Percentiles rank a stretch among this genome's conserved stretches.
Conservation (phyloP, 805 yeast genomes). For the Sugiyamaella floridensis region DNA sequence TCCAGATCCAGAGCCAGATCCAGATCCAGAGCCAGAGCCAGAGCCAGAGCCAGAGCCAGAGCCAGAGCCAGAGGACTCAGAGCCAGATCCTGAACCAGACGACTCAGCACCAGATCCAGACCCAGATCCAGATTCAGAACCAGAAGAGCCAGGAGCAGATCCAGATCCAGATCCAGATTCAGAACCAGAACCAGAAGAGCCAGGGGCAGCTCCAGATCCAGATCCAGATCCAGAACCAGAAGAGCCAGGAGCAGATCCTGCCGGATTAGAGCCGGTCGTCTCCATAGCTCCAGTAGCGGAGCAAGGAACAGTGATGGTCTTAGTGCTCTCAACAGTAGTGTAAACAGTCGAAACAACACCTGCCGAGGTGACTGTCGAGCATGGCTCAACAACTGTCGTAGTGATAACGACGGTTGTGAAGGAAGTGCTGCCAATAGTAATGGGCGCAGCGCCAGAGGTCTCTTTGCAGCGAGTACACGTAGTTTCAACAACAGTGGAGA, state of each 20-base stretch:
- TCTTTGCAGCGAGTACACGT: background rate
- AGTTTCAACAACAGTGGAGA: slow-evolving; percentile 1
- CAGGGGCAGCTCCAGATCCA: slow-evolving; percentile 24
- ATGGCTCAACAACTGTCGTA: slow-evolving; percentile 2
- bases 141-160: background rate
- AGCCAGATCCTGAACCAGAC: background rate
- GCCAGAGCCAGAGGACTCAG: slow-evolving; percentile 3
- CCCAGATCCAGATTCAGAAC: too few species aligned
- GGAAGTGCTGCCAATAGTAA: background rate
- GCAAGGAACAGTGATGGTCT: background rate
- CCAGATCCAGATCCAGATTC: background rate
- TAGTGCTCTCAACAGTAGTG: background rate
- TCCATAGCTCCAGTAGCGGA: background rate
- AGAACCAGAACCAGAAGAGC: background rate
- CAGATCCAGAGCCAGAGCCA: too few species aligned
- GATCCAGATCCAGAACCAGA: background rate
- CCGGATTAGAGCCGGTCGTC: background rate
- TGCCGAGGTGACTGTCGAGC: background rate
- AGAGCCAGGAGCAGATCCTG: background rate
- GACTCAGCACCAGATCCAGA: background rate
- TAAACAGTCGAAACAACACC: background rate
- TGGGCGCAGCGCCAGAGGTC: background rate
- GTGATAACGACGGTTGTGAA: slow-evolving; percentile 3
- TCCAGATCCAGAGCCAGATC: too few species aligned
- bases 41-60: background rate